These are phyloP conservation scores for Cordyceps tenuipes DNA, from an alignment of 2,329 filamentous ascomycete genomes.

Conservation along the genomic window DNA sequence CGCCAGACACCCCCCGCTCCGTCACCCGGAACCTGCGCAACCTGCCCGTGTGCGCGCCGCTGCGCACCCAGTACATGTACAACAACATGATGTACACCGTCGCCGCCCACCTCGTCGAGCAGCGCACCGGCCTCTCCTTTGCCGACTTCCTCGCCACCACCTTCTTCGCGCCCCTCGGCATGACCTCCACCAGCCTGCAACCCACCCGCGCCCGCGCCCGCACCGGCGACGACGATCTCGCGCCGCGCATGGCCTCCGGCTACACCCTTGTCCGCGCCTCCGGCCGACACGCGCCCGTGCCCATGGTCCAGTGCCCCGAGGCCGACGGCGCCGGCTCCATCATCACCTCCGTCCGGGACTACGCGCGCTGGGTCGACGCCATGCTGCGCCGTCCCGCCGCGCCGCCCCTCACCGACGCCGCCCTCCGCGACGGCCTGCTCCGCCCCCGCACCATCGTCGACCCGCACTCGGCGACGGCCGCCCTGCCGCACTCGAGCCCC, in stretches of 20 bases:
- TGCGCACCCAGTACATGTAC: constrained; percentile 19
- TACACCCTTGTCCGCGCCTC: constrained; percentile 13
- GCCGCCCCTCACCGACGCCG: constrained; percentile 18
- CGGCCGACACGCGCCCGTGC: constrained; percentile 7
- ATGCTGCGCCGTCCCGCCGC: constrained; percentile 18
- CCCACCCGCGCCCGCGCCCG: constrained; percentile 13
- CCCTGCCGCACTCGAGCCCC: constrained; percentile 10
- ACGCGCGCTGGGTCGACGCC: constrained; percentile 22
- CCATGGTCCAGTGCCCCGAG: constrained; percentile 17
- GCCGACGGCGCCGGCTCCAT: constrained; percentile 23
- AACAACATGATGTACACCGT: constrained; percentile 24
- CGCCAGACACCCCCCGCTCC: constrained; percentile 18
- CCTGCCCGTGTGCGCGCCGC: constrained; percentile 17
- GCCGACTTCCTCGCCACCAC: constrained; percentile 17
- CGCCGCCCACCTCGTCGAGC: constrained; percentile 19
- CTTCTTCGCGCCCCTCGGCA: constrained; percentile 20
- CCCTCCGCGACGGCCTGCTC: constrained; percentile 18
- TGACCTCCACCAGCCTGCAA: constrained; percentile 20
- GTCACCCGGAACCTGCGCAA: constrained; percentile 22
- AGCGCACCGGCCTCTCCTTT: constrained; percentile 14
- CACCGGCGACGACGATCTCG: constrained; percentile 17
- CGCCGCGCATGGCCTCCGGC: constrained; percentile 15
- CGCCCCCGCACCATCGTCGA: constrained; percentile 15
- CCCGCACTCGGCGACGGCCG: constrained; percentile 4
- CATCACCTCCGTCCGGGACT: constrained; percentile 21